phyloP scores from a whole-genome alignment of 2,329 filamentous ascomycete species.

The Colletotrichum cereale region DNA sequence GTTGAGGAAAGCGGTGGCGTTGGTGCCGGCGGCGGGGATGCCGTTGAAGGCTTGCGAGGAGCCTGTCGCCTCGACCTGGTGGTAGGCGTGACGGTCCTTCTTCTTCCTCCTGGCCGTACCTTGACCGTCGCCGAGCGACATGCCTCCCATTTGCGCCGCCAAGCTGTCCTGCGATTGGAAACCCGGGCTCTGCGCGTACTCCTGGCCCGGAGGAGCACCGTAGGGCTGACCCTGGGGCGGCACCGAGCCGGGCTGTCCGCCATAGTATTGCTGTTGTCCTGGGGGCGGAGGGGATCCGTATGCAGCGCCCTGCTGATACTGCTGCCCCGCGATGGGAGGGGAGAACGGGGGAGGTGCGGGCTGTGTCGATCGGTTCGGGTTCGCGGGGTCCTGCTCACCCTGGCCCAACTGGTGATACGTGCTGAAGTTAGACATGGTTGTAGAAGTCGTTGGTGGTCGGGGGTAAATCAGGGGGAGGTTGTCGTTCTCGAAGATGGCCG shows the following conservation, averaged over 20 bases:
- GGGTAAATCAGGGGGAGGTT: background rate
- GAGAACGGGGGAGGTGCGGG: slow-evolving; percentile 68
- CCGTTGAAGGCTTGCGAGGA: slow-evolving; percentile 79
- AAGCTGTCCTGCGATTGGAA: slow-evolving; percentile 62
- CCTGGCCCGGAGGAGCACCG: slow-evolving; percentile 46
- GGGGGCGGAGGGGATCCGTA: slow-evolving; percentile 55
- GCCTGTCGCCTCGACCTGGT: slow-evolving; percentile 81
- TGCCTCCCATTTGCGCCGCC: slow-evolving; percentile 81
- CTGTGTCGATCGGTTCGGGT: slow-evolving; percentile 64
- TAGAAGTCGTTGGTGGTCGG: background rate
- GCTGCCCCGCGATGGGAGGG: slow-evolving; percentile 64
- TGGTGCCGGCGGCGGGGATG: slow-evolving; percentile 69
- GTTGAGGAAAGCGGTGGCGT: slow-evolving; percentile 57
- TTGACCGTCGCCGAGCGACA: slow-evolving; percentile 73
- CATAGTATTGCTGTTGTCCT: slow-evolving; percentile 57
- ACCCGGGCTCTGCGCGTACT: slow-evolving; percentile 49
- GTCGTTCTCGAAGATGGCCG: background rate
- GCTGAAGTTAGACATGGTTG: slow-evolving; percentile 66
- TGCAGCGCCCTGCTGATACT: slow-evolving; percentile 61
- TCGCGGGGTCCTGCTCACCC: slow-evolving; percentile 67
- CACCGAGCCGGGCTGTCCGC: slow-evolving; percentile 49
- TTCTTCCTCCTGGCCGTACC: slow-evolving; percentile 78
- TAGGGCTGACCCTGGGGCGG: slow-evolving; percentile 49
- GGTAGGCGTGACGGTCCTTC: slow-evolving; percentile 95
- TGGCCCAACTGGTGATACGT: slow-evolving; percentile 70